Base-by-base conservation (phyloP, 176 grass and related monocot genomes). In the Oryza australiensis region DNA sequence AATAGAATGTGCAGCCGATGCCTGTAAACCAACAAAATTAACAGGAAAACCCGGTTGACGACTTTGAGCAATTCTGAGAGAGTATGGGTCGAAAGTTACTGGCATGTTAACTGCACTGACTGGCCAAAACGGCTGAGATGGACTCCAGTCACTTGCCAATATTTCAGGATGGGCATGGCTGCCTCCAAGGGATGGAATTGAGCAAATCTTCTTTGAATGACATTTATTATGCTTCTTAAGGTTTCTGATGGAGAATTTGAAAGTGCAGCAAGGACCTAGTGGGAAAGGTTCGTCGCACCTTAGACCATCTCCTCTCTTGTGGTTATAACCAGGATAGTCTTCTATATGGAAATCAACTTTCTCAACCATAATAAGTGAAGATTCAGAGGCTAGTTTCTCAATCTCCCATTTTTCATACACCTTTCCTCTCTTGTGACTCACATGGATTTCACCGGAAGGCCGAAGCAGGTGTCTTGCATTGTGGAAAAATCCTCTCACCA, bases 261-360 rank as follows among this genome's bases (percentile, higher is more conserved):
- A 92, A 30, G 75, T 86, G 68, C 20, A 57, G 67, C 68, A 80
- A 12, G 38, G 5, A 42, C 83, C 74, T 23, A 86, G 26, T 45
- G 23, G 46, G 9, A 92, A 92, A 55, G 82, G 35, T 26, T 80
- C 0, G 1, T 94, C 83, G 3, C 74, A 80, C 20, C 46, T 66
- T 23, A 20, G 6, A n/a, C 83, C 63, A 14, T 77, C 86, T 40
- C 92, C 91, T 68, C 92, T 88, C 72, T 91, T 94, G 23, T 90
- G 78, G 29, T 67, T 83, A 79, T 91, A 94, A 20, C 88, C 85
- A 1, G 75, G 88, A 4, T 88, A 94, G 20, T 94, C 86, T 41
- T 81, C 46, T 22, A 67, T 94, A 0, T 24, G 66, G 22, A 94
- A 94, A 40, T 11, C n/a, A 46, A 72, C 35, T 29, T 68, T 77